Evolutionary conservation across 2,329 filamentous ascomycete species (phyloP), one percentile per base, ranked within the genome.

Genomic region (Akanthomyces muscarius): DNA sequence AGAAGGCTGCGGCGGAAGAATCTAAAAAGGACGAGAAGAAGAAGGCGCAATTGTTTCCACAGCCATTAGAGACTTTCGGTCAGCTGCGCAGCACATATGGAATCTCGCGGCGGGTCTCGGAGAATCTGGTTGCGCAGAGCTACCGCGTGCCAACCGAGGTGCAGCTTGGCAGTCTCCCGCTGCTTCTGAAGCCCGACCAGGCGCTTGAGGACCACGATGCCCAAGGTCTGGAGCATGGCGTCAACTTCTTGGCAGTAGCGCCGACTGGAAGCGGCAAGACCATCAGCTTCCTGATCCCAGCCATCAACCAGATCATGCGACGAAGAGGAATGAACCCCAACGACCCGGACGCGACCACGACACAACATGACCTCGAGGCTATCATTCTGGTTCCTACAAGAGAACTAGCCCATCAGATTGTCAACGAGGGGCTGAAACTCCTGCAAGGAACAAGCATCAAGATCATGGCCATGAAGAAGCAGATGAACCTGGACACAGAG

Each of bases 221-320:
- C 30, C 71, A 71, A 25, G 74, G 75, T 23, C 63, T 79, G 23
- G 71, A 72, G 3, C 64, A 67, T 16, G 74, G 74, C 10, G 79
- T 94, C 5, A 89, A 99, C 78, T 86, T 99, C 45, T 76, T 99
- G 66, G 91, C 91, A 0, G 87, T 98, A 50, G 95, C 95, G 3
- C 95, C 95, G 1, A 99, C 95, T 0, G 95, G 95, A 28, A 98
- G 94, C 73, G 95, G 95, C 51, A 99, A 99, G 80, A 99, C 95
- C 0, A 80, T 99, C 66, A 92, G 92, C 21, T 99, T 97, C 71
- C 76, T 98, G 69, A 90, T 99, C 48, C 93, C 94, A 0, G 83
- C 92, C 3, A 87, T 99, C 69, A 89, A 96, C 71, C 83, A 85
- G 52, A 87, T 96, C 48, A 79, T 91, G 68, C 80, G 83, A 65